These are phyloP conservation scores for Torulaspora maleeae DNA, from an alignment of 805 yeast species.

Conservation along the genomic window DNA sequence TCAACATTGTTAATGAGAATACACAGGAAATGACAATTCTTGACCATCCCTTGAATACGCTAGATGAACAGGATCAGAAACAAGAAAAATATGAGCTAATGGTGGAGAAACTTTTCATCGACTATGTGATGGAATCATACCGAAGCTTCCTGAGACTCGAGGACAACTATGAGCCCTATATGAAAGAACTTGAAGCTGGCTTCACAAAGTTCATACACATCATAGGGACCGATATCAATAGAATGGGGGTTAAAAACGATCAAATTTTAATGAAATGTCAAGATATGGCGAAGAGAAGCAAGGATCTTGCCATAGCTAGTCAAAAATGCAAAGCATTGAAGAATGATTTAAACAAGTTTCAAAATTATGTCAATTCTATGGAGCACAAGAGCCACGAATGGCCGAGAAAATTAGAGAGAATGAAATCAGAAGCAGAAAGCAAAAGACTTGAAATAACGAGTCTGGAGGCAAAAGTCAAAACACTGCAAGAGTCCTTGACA, in stretches of 20 bases:
- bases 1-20: constrained; percentile 24
- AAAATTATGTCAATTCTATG: constrained; percentile 66
- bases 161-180: constrained; percentile 55
- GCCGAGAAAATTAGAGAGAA: constrained; percentile 53
- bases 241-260: constrained; percentile 40
- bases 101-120: constrained; percentile 46
- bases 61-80: constrained; percentile 32
- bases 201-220: constrained; percentile 49
- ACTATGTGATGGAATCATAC: constrained; percentile 64
- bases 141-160: constrained; percentile 58
- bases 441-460: constrained; percentile 23
- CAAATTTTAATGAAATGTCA: constrained; percentile 39
- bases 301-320: constrained; percentile 47
- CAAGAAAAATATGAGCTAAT: constrained; percentile 36
- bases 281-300: constrained; percentile 42
- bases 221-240: constrained; percentile 44
- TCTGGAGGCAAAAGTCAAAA: constrained; percentile 36
- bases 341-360: constrained; percentile 64
- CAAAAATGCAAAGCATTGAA: constrained; percentile 60
- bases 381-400: constrained; percentile 61
- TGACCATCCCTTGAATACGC: constrained; percentile 23
- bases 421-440: constrained; percentile 48
- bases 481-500: constrained; percentile 42
- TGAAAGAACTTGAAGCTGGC: constrained; percentile 51
- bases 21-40: constrained; percentile 32